Evolutionary conservation across 2,329 filamentous ascomycete genomes (phyloP).

Genomic region (Metarhizium robertsii): DNA sequence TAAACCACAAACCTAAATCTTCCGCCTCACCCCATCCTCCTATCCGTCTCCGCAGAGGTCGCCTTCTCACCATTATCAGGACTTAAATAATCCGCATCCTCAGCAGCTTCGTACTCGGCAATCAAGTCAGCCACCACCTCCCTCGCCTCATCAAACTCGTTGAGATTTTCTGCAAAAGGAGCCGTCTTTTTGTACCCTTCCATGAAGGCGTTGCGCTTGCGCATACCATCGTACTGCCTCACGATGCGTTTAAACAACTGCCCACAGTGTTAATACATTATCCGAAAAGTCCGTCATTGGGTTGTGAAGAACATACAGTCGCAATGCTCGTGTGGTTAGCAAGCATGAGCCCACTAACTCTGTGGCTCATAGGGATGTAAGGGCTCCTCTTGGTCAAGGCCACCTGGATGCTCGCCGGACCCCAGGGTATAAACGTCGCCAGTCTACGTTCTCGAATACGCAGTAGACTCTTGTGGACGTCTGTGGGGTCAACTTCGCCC

Average conservation of each 20-base stretch:
- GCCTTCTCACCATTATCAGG: constrained; percentile 51
- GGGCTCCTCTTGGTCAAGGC: constrained; percentile 94
- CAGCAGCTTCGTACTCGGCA: constrained; percentile 90
- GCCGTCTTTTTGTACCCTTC: constrained; percentile 95
- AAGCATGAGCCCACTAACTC: constrained; percentile 93
- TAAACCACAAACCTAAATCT: background rate
- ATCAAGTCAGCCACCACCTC: constrained; percentile 89
- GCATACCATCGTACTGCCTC: constrained; percentile 83
- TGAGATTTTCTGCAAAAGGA: constrained; percentile 81
- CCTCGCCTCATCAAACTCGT: constrained; percentile 90
- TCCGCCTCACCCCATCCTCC: constrained; percentile 30
- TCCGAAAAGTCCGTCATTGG: no score
- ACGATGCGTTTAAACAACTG: constrained; percentile 89
- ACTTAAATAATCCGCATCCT: constrained; percentile 81
- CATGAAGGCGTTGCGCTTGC: constrained; percentile 94
- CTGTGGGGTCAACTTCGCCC: constrained; percentile 94
- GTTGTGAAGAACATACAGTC: constrained; percentile 44
- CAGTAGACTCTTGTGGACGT: constrained; percentile 95
- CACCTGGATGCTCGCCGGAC: constrained; percentile 93
- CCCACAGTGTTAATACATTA: background rate
- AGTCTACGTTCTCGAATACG: constrained; percentile 90
- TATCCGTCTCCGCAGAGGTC: constrained; percentile 44
- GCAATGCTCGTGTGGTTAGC: constrained; percentile 97
- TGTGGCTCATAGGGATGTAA: constrained; percentile 87
- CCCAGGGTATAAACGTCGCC: constrained; percentile 97